A percentile compares a stretch with the other conserved stretches of the same genome.
Evolutionary conservation across 2,329 filamentous ascomycete species (phyloP).

Genomic region (Dendrostoma leiphaemia): DNA sequence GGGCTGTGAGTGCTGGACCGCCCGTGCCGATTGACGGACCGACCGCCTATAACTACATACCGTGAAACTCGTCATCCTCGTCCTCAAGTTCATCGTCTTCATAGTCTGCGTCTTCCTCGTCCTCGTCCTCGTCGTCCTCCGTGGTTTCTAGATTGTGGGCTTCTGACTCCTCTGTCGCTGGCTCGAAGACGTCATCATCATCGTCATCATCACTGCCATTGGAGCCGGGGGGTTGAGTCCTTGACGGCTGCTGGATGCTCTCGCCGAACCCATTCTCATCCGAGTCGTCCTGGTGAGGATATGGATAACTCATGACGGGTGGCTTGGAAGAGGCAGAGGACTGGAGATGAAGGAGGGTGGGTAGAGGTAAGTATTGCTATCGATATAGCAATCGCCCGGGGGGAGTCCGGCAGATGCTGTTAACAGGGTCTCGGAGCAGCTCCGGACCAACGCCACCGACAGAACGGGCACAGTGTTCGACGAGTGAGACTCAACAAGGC

Average conservation of each 20-base stretch:
- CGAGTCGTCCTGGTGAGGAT: slow-evolving; percentile 16
- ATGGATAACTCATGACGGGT: slow-evolving; percentile 16
- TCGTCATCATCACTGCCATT: neutral
- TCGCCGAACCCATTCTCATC: slow-evolving; percentile 18
- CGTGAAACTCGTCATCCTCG: slow-evolving; percentile 22
- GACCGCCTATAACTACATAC: neutral
- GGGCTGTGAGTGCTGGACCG: neutral
- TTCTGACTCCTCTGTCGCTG: slow-evolving; percentile 6
- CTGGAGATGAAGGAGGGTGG: neutral
- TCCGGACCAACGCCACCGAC: no score
- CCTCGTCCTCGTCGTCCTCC: slow-evolving; percentile 19
- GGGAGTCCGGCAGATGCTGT: no score
- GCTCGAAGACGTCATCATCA: slow-evolving; percentile 16
- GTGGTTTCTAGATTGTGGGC: neutral
- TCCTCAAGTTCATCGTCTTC: slow-evolving; percentile 30
- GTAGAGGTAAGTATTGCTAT: neutral
- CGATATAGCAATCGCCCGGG: no score
- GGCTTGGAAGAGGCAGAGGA: neutral
- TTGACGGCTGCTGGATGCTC: slow-evolving; percentile 11
- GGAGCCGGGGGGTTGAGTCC: neutral
- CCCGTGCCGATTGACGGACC: no score
- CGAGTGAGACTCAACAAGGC: no score
- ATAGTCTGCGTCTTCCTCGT: slow-evolving; percentile 24
- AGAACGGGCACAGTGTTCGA: no score
- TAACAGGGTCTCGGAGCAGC: no score